phyloP scores from a whole-genome alignment of 116 monocot species.

The Posidonia oceanica region DNA sequence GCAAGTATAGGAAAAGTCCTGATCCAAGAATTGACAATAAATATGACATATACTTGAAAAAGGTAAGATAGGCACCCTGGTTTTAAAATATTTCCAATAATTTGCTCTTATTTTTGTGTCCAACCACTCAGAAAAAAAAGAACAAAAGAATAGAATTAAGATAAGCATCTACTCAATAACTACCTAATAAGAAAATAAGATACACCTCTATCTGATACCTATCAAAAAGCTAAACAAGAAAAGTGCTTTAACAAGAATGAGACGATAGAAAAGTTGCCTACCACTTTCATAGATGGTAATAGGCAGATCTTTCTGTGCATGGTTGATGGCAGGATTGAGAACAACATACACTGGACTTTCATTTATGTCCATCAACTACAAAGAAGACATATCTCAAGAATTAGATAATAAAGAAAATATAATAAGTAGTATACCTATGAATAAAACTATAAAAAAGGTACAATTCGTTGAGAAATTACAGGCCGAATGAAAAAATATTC shows the following conservation, averaged over 20 bases:
- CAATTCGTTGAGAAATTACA: too few relatives aligned
- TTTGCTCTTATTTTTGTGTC: too few relatives aligned
- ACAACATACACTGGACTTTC: conserved; percentile 92
- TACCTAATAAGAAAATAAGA: conserved; percentile 3
- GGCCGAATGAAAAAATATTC: too few relatives aligned
- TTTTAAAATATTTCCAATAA: too few relatives aligned
- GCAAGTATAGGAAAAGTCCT: not conserved
- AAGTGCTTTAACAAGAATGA: not conserved
- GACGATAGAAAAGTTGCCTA: conserved; percentile 16
- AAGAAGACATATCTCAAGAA: conserved; percentile 10
- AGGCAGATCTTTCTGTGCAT: conserved; percentile 96
- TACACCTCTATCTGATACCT: not conserved
- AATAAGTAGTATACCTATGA: not conserved
- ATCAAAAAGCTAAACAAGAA: not conserved
- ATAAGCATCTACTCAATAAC: too few relatives aligned
- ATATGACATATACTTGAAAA: not conserved
- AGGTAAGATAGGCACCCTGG: too few relatives aligned
- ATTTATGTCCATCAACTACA: conserved; percentile 97
- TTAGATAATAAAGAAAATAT: not conserved
- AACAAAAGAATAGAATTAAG: not conserved
- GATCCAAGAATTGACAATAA: not conserved
- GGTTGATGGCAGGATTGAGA: conserved; percentile 79
- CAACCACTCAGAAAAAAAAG: not conserved
- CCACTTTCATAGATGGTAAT: conserved; percentile 97
- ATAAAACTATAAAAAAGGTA: not conserved